Evolutionary conservation across 1,139 yeast genomes (phyloP).

Genomic region (Scheffersomyces insectosa): DNA sequence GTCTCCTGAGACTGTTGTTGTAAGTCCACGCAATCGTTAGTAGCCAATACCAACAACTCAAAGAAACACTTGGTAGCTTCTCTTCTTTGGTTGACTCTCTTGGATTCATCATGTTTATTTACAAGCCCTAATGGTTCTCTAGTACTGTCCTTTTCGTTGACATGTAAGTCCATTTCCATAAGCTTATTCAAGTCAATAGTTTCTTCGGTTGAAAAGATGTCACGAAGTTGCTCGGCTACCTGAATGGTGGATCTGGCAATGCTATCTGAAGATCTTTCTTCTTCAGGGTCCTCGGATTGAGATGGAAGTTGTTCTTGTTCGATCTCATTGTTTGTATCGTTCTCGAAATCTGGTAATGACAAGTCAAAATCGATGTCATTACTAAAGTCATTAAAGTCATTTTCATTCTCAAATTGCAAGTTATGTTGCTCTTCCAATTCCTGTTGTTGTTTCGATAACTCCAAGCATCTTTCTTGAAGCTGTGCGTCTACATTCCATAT

Average conservation of each 20-base stretch:
- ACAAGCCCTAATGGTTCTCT: slow-evolving; percentile 31
- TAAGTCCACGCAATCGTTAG: slow-evolving; percentile 67
- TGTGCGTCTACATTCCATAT: slow-evolving; percentile 21
- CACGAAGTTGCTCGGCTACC: slow-evolving; percentile 54
- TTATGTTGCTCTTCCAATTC: slow-evolving; percentile 19
- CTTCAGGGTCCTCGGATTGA: slow-evolving; percentile 11
- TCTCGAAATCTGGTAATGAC: slow-evolving; percentile 39
- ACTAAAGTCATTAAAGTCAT: slow-evolving; percentile 23
- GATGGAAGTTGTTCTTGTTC: slow-evolving; percentile 9
- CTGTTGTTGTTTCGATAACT: slow-evolving; percentile 29
- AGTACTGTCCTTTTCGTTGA: slow-evolving; percentile 12
- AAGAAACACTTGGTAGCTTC: slow-evolving; percentile 79
- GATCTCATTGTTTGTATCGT: slow-evolving; percentile 12
- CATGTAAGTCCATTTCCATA: slow-evolving; percentile 37
- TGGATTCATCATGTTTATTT: slow-evolving; percentile 13
- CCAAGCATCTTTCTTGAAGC: slow-evolving; percentile 31
- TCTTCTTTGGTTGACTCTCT: slow-evolving; percentile 41
- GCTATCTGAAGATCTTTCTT: slow-evolving; percentile 14
- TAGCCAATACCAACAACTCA: slow-evolving; percentile 80
- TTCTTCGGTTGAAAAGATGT: slow-evolving; percentile 24
- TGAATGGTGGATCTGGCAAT: slow-evolving; percentile 51
- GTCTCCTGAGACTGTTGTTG: slow-evolving; percentile 46
- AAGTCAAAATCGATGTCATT: slow-evolving; percentile 39
- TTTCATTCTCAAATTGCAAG: slow-evolving; percentile 20
- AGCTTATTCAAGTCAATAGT: slow-evolving; percentile 40